Percentiles rank a stretch among this genome's conserved stretches.
phyloP scores from a whole-genome alignment of 2,329 filamentous ascomycete genomes.

The Cladophialophora immunda region DNA sequence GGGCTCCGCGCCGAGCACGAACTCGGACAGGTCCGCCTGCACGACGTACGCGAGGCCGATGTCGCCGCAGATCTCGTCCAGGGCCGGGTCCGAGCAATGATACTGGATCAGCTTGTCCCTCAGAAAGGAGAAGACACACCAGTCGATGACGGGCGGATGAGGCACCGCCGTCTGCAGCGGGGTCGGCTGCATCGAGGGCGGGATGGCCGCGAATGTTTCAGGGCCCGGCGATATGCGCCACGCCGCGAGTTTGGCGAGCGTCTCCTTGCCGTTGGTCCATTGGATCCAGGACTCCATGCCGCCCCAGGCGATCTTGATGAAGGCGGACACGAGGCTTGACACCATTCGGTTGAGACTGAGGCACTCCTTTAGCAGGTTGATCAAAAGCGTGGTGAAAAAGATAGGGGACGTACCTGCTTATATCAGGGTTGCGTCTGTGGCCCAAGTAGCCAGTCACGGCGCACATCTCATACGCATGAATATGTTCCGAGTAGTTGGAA shows the following conservation, averaged over 20 bases:
- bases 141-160: constrained; percentile 33
- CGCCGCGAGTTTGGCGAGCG: constrained; percentile 22
- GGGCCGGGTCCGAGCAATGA: constrained; percentile 27
- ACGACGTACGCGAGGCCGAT: constrained; percentile 33
- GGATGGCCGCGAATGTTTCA: constrained; percentile 20
- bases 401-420: constrained; percentile 27
- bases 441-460: constrained; percentile 19
- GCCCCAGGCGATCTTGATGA: constrained; percentile 26
- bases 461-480: constrained; percentile 31
- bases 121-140: constrained; percentile 31
- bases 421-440: constrained; percentile 8
- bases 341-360: constrained; percentile 23
- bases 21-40: constrained; percentile 35
- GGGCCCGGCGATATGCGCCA: constrained; percentile 27
- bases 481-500: constrained; percentile 31
- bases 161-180: constrained; percentile 28
- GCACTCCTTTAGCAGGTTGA: neutral
- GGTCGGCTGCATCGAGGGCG: constrained; percentile 23
- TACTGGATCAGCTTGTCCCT: constrained; percentile 33
- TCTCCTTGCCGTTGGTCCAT: constrained; percentile 27
- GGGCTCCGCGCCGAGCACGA: constrained; percentile 26
- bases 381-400: neutral
- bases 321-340: constrained; percentile 23
- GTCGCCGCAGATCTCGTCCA: constrained; percentile 33
- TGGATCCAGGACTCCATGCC: constrained; percentile 31